A percentile compares a stretch with the other conserved stretches of the same genome.
Conservation (phyloP, 208 protist species). For the Acanthamoeba sp. region DNA sequence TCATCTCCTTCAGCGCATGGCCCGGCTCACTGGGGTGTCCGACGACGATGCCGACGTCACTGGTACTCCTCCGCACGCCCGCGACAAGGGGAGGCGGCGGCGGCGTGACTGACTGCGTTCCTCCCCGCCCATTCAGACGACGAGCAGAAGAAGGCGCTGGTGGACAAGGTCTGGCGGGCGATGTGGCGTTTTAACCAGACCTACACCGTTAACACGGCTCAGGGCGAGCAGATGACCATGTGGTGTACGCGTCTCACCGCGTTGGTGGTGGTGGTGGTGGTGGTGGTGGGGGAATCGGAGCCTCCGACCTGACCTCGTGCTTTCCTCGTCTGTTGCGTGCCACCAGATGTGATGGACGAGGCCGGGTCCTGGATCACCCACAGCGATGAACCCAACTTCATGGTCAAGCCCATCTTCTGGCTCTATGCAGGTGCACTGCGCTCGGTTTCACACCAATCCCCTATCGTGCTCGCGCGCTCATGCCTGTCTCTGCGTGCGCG, state of each 20-base stretch:
- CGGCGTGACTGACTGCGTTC: neutral
- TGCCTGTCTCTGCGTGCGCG: too few species aligned
- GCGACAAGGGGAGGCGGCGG: neutral
- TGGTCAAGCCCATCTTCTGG: constrained; percentile 44
- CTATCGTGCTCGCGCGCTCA: too few species aligned
- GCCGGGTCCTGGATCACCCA: constrained; percentile 53
- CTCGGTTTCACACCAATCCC: too few species aligned
- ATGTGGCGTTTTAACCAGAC: constrained; percentile 67
- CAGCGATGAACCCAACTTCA: constrained; percentile 56
- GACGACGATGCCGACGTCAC: neutral
- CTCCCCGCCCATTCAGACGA: neutral
- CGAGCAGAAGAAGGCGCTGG: neutral
- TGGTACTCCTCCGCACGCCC: neutral
- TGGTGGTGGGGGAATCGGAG: neutral
- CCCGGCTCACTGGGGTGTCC: neutral
- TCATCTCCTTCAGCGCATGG: constrained; percentile 22
- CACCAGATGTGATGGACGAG: constrained; percentile 58
- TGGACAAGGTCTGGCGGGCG: constrained; percentile 3
- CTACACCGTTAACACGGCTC: constrained; percentile 36
- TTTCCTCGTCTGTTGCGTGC: neutral
- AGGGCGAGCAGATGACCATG: neutral
- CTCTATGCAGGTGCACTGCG: neutral
- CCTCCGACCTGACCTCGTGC: too few species aligned
- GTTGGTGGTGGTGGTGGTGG: too few species aligned
- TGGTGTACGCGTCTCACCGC: constrained; percentile 38